Percentiles rank a stretch among this genome's conserved stretches.
phyloP scores from a whole-genome alignment of 2,329 filamentous ascomycete genomes.

The Leptographium procerum region DNA sequence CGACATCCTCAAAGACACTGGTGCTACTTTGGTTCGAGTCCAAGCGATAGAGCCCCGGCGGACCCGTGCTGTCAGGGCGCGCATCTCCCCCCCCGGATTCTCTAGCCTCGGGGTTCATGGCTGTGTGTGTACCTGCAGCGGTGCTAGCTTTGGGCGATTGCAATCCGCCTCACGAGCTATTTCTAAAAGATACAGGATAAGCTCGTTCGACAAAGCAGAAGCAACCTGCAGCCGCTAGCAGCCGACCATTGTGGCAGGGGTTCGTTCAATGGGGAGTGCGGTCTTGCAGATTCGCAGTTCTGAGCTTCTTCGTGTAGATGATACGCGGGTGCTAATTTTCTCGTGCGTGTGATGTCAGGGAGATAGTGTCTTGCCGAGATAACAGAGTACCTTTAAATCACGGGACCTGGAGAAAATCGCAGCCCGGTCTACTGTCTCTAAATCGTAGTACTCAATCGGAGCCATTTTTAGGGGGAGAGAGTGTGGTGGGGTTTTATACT shows the following conservation, averaged over 20 bases:
- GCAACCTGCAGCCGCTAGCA: background rate
- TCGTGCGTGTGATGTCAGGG: background rate
- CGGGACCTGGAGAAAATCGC: background rate
- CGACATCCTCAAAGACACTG: constrained; percentile 88
- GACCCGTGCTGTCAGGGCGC: background rate
- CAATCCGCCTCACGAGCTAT: background rate
- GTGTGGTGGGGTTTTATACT: background rate
- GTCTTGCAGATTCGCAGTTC: background rate
- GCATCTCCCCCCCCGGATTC: background rate
- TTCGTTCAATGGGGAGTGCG: background rate
- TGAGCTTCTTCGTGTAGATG: background rate
- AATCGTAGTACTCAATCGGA: too few relatives aligned
- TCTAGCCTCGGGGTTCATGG: background rate
- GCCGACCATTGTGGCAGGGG: background rate
- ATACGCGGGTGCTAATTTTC: background rate
- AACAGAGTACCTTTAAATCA: background rate
- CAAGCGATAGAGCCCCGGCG: constrained; percentile 44
- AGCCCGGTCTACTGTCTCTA: background rate
- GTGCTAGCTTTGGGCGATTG: background rate
- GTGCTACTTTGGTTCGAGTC: constrained; percentile 60
- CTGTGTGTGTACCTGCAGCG: background rate
- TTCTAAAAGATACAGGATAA: background rate
- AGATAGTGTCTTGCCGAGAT: background rate
- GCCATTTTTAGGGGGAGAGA: background rate
- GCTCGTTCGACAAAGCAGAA: background rate